These are phyloP conservation scores for Inga laurina DNA, from an alignment of 306 rosid species.

Conservation along the genomic window DNA sequence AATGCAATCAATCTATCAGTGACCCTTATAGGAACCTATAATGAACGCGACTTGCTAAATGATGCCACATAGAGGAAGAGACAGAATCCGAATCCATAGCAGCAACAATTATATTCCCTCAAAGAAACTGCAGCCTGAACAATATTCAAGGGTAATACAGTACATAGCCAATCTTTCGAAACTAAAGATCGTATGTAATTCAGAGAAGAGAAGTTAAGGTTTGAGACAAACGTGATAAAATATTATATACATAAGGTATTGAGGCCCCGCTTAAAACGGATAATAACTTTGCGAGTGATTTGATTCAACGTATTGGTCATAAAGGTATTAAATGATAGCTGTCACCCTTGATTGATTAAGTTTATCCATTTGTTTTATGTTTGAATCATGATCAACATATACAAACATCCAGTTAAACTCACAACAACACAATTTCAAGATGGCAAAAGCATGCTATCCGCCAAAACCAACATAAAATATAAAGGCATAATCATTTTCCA, in stretches of 20 bases:
- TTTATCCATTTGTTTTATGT: conserved; percentile 9
- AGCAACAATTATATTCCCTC: background rate
- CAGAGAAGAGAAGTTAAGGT: conserved; percentile 26
- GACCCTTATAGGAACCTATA: background rate
- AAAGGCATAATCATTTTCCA: conserved; percentile 21
- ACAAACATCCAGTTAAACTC: conserved; percentile 19
- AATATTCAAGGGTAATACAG: background rate
- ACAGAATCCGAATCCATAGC: conserved; percentile 14
- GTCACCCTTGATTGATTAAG: conserved; percentile 16
- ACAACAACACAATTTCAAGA: conserved; percentile 17
- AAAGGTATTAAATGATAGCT: conserved; percentile 9
- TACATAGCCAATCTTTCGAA: conserved; percentile 12
- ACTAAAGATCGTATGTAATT: background rate
- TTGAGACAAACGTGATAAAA: conserved; percentile 18
- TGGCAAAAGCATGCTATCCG: conserved; percentile 10
- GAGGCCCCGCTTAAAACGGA: conserved; percentile 13
- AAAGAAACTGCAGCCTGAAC: background rate
- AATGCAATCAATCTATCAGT: background rate
- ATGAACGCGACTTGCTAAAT: background rate
- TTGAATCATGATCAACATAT: conserved; percentile 17
- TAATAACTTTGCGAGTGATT: background rate
- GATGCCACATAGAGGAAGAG: background rate
- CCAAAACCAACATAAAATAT: conserved; percentile 50
- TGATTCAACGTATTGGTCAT: conserved; percentile 23
- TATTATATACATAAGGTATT: background rate